A percentile compares a stretch with the other conserved stretches of the same genome.
Evolutionary conservation across 2,329 filamentous ascomycete species (phyloP).

Genomic region (Pseudogymnoascus verrucosus): DNA sequence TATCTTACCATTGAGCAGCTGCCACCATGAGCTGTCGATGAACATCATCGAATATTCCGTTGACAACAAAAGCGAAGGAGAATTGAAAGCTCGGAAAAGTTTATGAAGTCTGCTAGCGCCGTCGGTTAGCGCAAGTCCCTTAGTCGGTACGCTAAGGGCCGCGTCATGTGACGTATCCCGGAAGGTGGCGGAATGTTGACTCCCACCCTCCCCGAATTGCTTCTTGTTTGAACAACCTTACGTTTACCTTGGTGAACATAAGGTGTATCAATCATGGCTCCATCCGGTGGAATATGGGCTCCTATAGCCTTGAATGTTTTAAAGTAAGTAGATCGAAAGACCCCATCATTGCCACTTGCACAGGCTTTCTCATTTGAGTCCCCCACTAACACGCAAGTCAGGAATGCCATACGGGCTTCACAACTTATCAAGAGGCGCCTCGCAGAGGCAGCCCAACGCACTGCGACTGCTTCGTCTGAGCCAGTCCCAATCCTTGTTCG

Average conservation of each 20-base stretch:
- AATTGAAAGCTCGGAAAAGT: constrained; percentile 9
- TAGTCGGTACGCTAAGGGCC: constrained; percentile 4
- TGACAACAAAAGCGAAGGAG: constrained; percentile 1
- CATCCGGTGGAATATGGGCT: constrained; percentile 25
- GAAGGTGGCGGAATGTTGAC: constrained; percentile 3
- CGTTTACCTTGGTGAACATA: neutral
- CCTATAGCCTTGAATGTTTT: constrained; percentile 27
- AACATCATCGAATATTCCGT: constrained; percentile 6
- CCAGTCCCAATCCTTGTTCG: constrained; percentile 54
- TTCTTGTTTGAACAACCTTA: constrained; percentile 6
- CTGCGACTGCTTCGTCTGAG: constrained; percentile 33
- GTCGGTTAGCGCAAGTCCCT: constrained; percentile 1
- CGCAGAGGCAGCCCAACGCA: constrained; percentile 30
- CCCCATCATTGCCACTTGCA: constrained; percentile 13
- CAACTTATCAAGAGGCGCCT: constrained; percentile 38
- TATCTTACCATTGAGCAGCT: constrained; percentile 11
- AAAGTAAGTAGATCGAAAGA: constrained; percentile 21
- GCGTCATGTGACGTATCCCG: constrained; percentile 7
- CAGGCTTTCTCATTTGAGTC: constrained; percentile 1
- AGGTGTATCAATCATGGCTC: constrained; percentile 21
- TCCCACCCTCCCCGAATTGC: neutral
- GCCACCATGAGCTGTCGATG: constrained; percentile 6
- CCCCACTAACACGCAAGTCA: constrained; percentile 20
- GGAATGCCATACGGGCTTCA: constrained; percentile 39
- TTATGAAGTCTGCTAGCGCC: constrained; percentile 9